These are phyloP conservation scores for Daldinia eschscholtzii DNA, from an alignment of 2,329 filamentous ascomycete species.

Conservation along the genomic window DNA sequence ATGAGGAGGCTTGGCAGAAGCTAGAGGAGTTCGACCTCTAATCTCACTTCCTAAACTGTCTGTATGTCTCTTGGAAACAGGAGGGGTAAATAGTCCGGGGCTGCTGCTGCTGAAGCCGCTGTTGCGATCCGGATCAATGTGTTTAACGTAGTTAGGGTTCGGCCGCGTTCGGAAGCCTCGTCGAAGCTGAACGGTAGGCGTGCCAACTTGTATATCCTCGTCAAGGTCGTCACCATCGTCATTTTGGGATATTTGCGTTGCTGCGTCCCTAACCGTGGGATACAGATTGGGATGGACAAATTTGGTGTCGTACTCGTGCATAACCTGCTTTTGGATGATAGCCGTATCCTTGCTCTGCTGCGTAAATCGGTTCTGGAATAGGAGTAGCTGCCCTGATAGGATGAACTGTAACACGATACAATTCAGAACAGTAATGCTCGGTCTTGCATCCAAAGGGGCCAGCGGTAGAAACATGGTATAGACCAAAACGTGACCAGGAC, in stretches of 20 bases:
- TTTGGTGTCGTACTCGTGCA: constrained; percentile 96
- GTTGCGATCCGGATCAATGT: constrained; percentile 74
- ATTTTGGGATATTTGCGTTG: constrained; percentile 77
- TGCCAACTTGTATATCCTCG: constrained; percentile 63
- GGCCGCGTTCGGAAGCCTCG: constrained; percentile 84
- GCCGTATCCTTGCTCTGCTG: constrained; percentile 88
- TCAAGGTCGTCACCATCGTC: constrained; percentile 55
- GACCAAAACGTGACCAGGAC: constrained; percentile 90
- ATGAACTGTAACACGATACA: constrained; percentile 81
- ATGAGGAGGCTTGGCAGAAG: constrained; percentile 76
- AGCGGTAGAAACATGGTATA: constrained; percentile 91
- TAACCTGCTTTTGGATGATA: constrained; percentile 89
- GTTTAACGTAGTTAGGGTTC: constrained; percentile 82
- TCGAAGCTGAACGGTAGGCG: constrained; percentile 73
- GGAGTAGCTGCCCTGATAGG: constrained; percentile 80
- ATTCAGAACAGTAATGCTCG: constrained; percentile 87
- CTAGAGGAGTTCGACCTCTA: constrained; percentile 57
- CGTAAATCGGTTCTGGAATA: constrained; percentile 79
- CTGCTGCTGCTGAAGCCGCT: constrained; percentile 53
- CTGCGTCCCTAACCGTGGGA: constrained; percentile 80
- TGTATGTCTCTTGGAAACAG: constrained; percentile 47
- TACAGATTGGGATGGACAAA: constrained; percentile 93
- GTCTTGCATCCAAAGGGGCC: constrained; percentile 78
- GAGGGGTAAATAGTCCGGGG: constrained; percentile 60
- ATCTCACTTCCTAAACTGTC: constrained; percentile 54